Evolutionary conservation across 306 rosid genomes (phyloP).

Genomic region (Begonia loranthoides): DNA sequence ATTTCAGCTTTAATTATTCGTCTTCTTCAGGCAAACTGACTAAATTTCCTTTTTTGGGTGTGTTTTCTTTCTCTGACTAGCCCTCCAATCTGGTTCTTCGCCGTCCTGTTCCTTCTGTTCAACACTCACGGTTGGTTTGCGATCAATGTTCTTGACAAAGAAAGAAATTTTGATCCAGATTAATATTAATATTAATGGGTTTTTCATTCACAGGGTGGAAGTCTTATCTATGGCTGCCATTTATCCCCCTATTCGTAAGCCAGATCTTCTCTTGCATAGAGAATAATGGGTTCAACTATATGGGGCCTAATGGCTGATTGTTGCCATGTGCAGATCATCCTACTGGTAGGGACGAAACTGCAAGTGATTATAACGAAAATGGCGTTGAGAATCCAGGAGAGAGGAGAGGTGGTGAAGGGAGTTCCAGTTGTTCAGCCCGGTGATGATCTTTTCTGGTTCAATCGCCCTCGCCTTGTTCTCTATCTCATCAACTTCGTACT

Average conservation of each 20-base stretch:
- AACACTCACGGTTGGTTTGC: constrained; percentile 52
- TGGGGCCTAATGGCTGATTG: neutral
- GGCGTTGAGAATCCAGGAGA: constrained; percentile 54
- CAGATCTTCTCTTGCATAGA: neutral
- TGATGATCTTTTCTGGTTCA: constrained; percentile 79
- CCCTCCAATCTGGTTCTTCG: constrained; percentile 75
- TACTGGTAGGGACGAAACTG: constrained; percentile 73
- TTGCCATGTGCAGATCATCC: constrained; percentile 29
- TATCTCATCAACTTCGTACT: constrained; percentile 71
- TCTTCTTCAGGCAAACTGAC: neutral
- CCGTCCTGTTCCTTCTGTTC: constrained; percentile 60
- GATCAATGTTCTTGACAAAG: too few species aligned
- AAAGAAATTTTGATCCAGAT: too few species aligned
- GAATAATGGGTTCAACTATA: neutral
- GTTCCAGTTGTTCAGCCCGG: constrained; percentile 69
- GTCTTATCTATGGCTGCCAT: constrained; percentile 71
- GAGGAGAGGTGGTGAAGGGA: constrained; percentile 80
- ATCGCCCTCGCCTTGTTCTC: constrained; percentile 56
- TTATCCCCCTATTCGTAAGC: constrained; percentile 77
- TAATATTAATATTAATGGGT: neutral
- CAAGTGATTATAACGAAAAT: constrained; percentile 83
- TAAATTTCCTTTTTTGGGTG: neutral
- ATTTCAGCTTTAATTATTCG: neutral
- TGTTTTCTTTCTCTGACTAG: constrained; percentile 13
- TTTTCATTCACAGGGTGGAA: constrained; percentile 50